These are phyloP conservation scores for Cryphonectria parasitica DNA, from an alignment of 2,329 filamentous ascomycete genomes.

Conservation along the genomic window DNA sequence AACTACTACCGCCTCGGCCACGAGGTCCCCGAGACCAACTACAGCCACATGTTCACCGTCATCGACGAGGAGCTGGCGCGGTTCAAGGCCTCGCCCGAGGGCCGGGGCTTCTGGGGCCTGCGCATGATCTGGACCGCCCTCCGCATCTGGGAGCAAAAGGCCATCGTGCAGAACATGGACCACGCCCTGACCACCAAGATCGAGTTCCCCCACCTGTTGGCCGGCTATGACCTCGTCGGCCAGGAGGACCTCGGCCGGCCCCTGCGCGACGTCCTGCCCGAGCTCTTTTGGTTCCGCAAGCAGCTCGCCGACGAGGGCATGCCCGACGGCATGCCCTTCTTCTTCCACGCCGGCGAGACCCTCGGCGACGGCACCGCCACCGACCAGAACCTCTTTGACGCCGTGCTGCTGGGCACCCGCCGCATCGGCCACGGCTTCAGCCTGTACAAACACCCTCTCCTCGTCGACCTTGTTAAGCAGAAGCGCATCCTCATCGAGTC, in stretches of 20 bases:
- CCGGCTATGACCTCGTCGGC: conserved; percentile 88
- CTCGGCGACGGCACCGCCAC: conserved; percentile 74
- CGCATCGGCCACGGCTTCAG: conserved; percentile 90
- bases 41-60: conserved; percentile 70
- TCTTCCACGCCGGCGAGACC: conserved; percentile 92
- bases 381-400: conserved; percentile 86
- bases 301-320: conserved; percentile 77
- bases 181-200: conserved; percentile 83
- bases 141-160: conserved; percentile 64
- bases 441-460: conserved; percentile 86
- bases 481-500: conserved; percentile 86
- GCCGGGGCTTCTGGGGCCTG: conserved; percentile 80
- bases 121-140: conserved; percentile 84
- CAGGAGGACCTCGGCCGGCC: conserved; percentile 82
- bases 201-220: conserved; percentile 76
- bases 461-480: conserved; percentile 87
- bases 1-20: conserved; percentile 68
- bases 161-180: conserved; percentile 81
- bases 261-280: conserved; percentile 75
- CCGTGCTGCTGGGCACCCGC: conserved; percentile 81
- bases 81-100: conserved; percentile 74
- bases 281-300: conserved; percentile 93
- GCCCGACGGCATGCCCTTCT: conserved; percentile 75
- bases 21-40: conserved; percentile 69
- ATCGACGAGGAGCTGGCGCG: conserved; percentile 77